Evolutionary conservation across 305 asterid species (phyloP).

Genomic region (Fraxinus velutina): DNA sequence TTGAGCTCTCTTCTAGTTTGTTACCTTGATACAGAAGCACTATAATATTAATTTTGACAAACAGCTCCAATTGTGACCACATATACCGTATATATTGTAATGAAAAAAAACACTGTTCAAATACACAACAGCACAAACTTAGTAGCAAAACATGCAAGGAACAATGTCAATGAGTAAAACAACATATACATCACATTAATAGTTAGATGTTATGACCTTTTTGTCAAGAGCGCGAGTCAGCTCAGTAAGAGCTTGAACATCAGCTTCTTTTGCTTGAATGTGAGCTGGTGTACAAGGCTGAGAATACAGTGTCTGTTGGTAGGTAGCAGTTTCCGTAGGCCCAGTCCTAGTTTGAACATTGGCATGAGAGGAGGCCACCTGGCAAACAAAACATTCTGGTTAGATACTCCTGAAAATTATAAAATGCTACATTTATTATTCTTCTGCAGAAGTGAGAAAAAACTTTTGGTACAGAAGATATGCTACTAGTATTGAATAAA

Average conservation of each 20-base stretch:
- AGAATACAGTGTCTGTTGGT: slow-evolving; percentile 42
- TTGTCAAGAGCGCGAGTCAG: slow-evolving; percentile 83
- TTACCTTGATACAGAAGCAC: neutral
- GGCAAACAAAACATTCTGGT: slow-evolving; percentile 25
- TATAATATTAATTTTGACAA: neutral
- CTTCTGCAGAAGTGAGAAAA: neutral
- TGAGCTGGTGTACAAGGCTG: slow-evolving; percentile 44
- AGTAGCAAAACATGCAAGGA: neutral
- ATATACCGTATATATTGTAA: neutral
- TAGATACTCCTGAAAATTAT: slow-evolving; percentile 20
- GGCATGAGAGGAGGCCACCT: slow-evolving; percentile 52
- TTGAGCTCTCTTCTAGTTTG: slow-evolving; percentile 21
- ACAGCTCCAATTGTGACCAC: slow-evolving; percentile 15
- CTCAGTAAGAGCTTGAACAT: slow-evolving; percentile 78
- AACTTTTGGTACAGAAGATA: neutral
- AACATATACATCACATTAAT: slow-evolving; percentile 6
- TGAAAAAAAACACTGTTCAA: neutral
- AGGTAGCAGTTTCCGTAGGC: slow-evolving; percentile 34
- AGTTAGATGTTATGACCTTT: slow-evolving; percentile 54
- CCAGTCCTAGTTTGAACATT: slow-evolving; percentile 38
- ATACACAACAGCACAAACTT: neutral
- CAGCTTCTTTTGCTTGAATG: slow-evolving; percentile 82
- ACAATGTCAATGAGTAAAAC: slow-evolving; percentile 2
- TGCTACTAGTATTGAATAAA: neutral
- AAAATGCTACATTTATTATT: slow-evolving; percentile 7